Evolutionary conservation across 805 yeast genomes (phyloP).

Genomic region (Candida montana): DNA sequence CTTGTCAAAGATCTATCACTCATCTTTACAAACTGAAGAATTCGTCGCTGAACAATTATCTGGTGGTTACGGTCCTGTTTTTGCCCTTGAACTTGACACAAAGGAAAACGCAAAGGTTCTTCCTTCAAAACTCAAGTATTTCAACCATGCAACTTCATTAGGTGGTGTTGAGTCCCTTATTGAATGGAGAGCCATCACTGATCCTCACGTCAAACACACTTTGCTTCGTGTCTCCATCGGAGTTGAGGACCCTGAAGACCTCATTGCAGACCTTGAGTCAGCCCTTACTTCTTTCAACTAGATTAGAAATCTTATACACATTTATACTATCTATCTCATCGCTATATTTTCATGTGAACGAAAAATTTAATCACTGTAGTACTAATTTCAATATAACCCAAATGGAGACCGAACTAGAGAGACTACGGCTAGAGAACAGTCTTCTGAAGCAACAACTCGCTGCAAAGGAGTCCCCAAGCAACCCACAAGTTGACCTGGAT

Average conservation of each 20-base stretch:
- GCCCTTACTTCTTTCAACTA: conserved; percentile 35
- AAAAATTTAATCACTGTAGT: too few species aligned
- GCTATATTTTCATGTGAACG: too few species aligned
- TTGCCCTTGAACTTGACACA: conserved; percentile 51
- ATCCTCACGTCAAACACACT: conserved; percentile 47
- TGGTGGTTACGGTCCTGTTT: conserved; percentile 69
- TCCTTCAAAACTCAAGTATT: conserved; percentile 61
- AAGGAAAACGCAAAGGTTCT: conserved; percentile 54
- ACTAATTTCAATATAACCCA: too few species aligned
- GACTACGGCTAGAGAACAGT: conserved; percentile 17
- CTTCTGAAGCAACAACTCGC: too few species aligned
- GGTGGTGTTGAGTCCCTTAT: conserved; percentile 90
- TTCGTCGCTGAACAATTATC: conserved; percentile 63
- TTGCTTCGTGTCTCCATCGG: conserved; percentile 78
- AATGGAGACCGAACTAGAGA: conserved; percentile 7
- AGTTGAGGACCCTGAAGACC: conserved; percentile 68
- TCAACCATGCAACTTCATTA: conserved; percentile 87
- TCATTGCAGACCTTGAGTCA: conserved; percentile 65
- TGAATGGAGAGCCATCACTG: conserved; percentile 85
- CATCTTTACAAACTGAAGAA: conserved; percentile 69
- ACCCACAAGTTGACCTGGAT: too few species aligned
- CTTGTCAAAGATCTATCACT: conserved; percentile 55
- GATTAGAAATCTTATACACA: too few species aligned
- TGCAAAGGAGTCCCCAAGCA: neutral
- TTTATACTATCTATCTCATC: neutral